Evolutionary conservation across 495 filamentous ascomycete genomes (phyloP).

Genomic region (Neurospora intermedia): DNA sequence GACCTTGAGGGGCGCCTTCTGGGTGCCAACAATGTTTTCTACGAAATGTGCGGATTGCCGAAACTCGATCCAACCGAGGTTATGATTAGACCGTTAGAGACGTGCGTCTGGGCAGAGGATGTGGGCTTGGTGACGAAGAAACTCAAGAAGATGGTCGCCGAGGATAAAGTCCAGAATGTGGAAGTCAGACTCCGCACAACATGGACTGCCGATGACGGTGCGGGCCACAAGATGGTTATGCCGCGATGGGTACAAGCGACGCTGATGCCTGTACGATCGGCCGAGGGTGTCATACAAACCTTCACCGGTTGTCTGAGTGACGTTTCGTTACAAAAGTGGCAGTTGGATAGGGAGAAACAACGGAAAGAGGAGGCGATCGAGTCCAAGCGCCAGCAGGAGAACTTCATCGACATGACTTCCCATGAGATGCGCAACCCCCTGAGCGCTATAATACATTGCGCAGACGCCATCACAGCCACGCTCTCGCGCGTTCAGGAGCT

Average conservation of each 20-base stretch:
- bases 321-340: conserved; percentile 28
- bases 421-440: conserved; percentile 73
- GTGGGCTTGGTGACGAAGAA: conserved; percentile 13
- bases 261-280: conserved; percentile 23
- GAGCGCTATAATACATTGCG: conserved; percentile 60
- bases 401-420: conserved; percentile 69
- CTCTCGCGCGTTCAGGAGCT: conserved; percentile 22
- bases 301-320: conserved; percentile 30
- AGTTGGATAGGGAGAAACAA: conserved; percentile 26
- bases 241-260: conserved; percentile 26
- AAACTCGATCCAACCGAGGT: conserved; percentile 21
- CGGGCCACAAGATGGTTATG: conserved; percentile 17
- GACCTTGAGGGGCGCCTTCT: conserved; percentile 30
- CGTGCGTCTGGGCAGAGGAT: conserved; percentile 24
- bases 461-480: conserved; percentile 39
- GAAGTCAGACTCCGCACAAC: conserved; percentile 26
- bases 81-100: conserved; percentile 26
- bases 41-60: conserved; percentile 30
- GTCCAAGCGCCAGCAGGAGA: conserved; percentile 44
- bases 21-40: conserved; percentile 35
- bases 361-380: conserved; percentile 35
- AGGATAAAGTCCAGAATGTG: conserved; percentile 20
- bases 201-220: conserved; percentile 21
- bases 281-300: conserved; percentile 21
- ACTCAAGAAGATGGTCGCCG: conserved; percentile 17